Conservation (phyloP, 345 rosid species). For the Brassica juncea region DNA sequence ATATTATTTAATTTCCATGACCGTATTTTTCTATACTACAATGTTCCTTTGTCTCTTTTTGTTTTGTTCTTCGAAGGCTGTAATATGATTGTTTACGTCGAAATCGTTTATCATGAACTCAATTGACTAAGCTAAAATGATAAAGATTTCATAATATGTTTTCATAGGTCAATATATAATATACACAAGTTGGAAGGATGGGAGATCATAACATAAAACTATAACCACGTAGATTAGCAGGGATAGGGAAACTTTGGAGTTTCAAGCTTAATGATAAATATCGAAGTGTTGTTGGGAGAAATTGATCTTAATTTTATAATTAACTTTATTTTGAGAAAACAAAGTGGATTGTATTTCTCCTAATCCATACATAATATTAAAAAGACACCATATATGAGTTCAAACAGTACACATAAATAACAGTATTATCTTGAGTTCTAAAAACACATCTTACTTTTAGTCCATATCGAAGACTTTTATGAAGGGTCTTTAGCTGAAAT, state of each 20-base stretch:
- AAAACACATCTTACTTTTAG: constrained; percentile 6
- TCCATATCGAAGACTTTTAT: constrained; percentile 15
- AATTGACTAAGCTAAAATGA: not conserved
- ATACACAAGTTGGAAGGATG: not conserved
- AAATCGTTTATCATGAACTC: not conserved
- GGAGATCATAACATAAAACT: not conserved
- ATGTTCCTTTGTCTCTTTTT: not conserved
- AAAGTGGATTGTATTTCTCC: not conserved
- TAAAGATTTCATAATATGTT: not conserved
- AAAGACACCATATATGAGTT: not conserved
- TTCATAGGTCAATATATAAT: not conserved
- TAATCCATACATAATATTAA: not conserved
- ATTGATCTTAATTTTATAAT: not conserved
- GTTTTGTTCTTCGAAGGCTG: not conserved
- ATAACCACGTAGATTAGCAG: not conserved
- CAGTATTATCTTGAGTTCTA: not conserved
- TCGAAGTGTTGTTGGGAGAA: not conserved
- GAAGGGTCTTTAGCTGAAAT: constrained; percentile 19
- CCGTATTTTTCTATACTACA: not conserved
- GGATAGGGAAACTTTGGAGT: not conserved
- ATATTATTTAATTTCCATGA: constrained; percentile 11
- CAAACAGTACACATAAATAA: not conserved
- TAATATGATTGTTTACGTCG: not conserved
- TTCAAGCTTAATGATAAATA: not conserved
- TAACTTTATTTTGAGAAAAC: not conserved